These are phyloP conservation scores for Schwanniomyces yamadae DNA, from an alignment of 805 yeast genomes.

Conservation along the genomic window DNA sequence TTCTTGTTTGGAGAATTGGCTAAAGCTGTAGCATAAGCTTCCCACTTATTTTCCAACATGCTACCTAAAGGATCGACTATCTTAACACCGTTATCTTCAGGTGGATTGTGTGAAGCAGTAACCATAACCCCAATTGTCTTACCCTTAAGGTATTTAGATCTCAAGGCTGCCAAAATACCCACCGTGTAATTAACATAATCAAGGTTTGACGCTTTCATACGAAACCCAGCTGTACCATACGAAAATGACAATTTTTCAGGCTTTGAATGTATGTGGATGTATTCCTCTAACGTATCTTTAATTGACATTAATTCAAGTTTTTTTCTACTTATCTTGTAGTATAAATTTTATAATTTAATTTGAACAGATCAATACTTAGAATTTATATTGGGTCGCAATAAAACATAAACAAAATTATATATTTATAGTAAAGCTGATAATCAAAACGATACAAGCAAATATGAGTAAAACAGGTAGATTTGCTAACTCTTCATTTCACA, in stretches of 20 bases:
- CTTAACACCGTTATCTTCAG: constrained; percentile 87
- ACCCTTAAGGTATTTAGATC: constrained; percentile 71
- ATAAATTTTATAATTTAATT: no score
- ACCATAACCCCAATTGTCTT: constrained; percentile 91
- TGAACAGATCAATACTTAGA: no score
- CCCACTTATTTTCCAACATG: constrained; percentile 87
- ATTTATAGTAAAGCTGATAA: no score
- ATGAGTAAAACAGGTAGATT: constrained; percentile 18
- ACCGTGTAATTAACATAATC: constrained; percentile 83
- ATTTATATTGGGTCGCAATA: no score
- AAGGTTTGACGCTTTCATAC: constrained; percentile 65
- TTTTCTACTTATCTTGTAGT: no score
- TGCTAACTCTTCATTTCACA: constrained; percentile 29
- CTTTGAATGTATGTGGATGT: constrained; percentile 37
- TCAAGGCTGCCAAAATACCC: constrained; percentile 76
- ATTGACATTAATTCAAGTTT: constrained; percentile 6
- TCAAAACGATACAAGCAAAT: no score
- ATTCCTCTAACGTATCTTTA: constrained; percentile 3
- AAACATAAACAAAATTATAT: no score
- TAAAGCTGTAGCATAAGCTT: constrained; percentile 68
- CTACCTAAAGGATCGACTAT: constrained; percentile 92
- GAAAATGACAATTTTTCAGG: constrained; percentile 44
- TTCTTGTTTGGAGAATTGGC: constrained; percentile 64
- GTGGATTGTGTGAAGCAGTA: constrained; percentile 94
- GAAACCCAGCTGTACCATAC: constrained; percentile 98